These are phyloP conservation scores for Monilinia polystroma DNA, from an alignment of 2,329 filamentous ascomycete species.

Conservation along the genomic window DNA sequence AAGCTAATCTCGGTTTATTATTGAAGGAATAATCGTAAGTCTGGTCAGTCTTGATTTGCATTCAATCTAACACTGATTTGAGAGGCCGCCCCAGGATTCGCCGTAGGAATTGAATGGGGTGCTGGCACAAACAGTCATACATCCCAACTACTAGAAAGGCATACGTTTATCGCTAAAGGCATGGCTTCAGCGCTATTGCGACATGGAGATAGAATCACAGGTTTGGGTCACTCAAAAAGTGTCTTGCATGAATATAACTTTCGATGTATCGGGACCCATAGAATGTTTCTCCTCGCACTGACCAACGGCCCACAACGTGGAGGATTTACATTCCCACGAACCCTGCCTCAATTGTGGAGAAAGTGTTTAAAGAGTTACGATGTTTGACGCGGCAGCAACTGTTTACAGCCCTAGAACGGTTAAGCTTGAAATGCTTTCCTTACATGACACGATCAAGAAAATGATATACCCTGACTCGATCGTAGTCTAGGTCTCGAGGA, in stretches of 20 bases:
- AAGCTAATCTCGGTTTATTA: background rate
- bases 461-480: background rate
- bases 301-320: background rate
- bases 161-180: background rate
- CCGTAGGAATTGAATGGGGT: background rate
- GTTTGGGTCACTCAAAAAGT: background rate
- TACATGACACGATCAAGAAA: background rate
- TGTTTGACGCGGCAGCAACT: background rate
- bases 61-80: background rate
- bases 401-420: background rate
- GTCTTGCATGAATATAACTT: background rate
- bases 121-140: background rate
- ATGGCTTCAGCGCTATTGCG: background rate
- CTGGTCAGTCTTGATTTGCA: background rate
- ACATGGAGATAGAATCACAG: too few relatives aligned
- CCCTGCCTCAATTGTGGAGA: conserved; percentile 1
- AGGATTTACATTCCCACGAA: background rate
- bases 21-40: background rate
- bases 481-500: background rate
- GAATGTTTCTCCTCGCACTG: conserved; percentile 1
- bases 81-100: background rate
- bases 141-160: background rate
- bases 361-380: background rate
- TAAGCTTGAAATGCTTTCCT: background rate
- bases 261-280: background rate